Evolutionary conservation across 148 eudicot species (phyloP).

Genomic region (Cornus kousa): DNA sequence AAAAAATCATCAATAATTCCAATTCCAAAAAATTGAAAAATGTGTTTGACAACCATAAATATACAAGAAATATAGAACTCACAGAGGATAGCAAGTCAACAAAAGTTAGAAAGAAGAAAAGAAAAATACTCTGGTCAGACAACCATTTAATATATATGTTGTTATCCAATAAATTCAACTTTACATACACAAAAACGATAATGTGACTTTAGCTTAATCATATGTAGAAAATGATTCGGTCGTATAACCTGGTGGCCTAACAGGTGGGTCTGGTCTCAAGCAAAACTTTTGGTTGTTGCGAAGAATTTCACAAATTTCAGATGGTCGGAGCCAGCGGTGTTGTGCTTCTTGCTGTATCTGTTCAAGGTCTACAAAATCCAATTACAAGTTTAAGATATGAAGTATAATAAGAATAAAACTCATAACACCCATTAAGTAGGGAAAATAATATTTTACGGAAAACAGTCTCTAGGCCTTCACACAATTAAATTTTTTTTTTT

Average conservation of each 20-base stretch:
- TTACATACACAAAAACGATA: neutral
- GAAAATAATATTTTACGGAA: too few relatives aligned
- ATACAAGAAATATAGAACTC: slow-evolving; percentile 3
- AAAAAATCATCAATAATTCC: neutral
- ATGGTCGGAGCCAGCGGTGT: slow-evolving; percentile 71
- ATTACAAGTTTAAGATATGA: neutral
- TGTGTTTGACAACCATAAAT: neutral
- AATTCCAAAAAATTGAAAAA: neutral
- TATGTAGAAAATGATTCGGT: neutral
- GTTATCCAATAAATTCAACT: neutral
- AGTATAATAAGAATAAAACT: neutral
- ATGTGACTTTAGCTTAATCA: neutral
- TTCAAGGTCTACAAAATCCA: slow-evolving; percentile 37
- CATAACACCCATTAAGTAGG: neutral
- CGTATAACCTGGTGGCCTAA: slow-evolving; percentile 47
- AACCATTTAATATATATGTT: neutral
- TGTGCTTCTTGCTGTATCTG: slow-evolving; percentile 66
- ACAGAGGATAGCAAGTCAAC: slow-evolving; percentile 8
- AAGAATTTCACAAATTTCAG: slow-evolving; percentile 75
- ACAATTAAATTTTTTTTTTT: too few relatives aligned
- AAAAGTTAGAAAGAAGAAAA: neutral
- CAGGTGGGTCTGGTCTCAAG: slow-evolving; percentile 60
- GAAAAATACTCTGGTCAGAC: neutral
- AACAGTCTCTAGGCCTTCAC: too few relatives aligned
- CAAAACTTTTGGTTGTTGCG: slow-evolving; percentile 49